Percentiles rank a stretch among this genome's conserved stretches.
These are phyloP conservation scores for Smithsoniella earleae DNA, from an alignment of 163 green algal genomes.

Conservation along the genomic window DNA sequence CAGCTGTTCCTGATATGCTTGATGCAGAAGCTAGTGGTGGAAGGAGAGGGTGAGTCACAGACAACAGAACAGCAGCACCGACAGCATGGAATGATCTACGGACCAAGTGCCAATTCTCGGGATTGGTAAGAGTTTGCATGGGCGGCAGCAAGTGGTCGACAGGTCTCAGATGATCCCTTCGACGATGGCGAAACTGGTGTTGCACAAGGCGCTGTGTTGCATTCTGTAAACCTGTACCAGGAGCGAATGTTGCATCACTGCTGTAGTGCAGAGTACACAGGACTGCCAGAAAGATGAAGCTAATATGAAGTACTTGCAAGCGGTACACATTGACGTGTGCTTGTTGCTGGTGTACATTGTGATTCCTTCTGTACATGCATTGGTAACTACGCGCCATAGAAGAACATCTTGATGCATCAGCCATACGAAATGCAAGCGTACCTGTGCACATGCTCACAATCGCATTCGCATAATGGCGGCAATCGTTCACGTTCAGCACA, in stretches of 20 bases:
- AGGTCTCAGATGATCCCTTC: not conserved
- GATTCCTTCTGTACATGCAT: no score
- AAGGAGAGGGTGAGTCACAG: not conserved
- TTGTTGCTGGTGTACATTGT: no score
- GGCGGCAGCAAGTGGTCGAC: slow-evolving; percentile 19
- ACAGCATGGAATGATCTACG: not conserved
- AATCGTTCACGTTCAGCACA: slow-evolving; percentile 27
- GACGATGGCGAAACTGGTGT: not conserved
- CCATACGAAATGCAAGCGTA: no score
- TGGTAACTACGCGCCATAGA: no score
- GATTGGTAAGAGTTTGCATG: not conserved
- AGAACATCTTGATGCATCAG: no score
- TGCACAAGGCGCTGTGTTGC: not conserved
- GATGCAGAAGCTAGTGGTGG: not conserved
- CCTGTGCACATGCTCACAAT: slow-evolving; percentile 1
- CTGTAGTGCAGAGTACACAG: no score
- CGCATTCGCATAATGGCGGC: slow-evolving; percentile 23
- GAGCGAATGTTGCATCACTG: no score
- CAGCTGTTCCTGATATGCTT: not conserved
- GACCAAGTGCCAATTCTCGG: slow-evolving; percentile 4
- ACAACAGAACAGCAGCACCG: not conserved
- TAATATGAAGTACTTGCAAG: no score
- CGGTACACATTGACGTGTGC: no score
- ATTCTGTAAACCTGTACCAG: slow-evolving; percentile 14
- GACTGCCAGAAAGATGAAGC: no score